Percentiles rank a stretch among this genome's conserved stretches.
Evolutionary conservation across 768 basidiomycete species (phyloP).

Genomic region (Boletus rubroflammeus): DNA sequence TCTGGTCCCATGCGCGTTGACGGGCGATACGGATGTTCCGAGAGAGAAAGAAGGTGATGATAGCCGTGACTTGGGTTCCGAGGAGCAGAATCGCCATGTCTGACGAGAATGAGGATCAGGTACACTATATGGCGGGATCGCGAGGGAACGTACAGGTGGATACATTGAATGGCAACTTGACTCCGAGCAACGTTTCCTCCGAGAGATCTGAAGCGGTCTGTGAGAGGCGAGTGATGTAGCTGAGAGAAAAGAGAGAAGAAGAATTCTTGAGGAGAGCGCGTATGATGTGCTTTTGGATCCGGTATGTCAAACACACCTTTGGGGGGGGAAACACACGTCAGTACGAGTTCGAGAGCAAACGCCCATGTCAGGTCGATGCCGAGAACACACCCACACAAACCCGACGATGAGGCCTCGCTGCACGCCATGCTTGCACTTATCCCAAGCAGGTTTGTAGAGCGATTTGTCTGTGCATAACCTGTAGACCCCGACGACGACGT

Average conservation of each 20-base stretch:
- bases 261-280: conserved; percentile 29
- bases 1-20: conserved; percentile 76
- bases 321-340: too few relatives aligned
- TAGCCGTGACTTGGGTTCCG: conserved; percentile 66
- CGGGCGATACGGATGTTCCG: conserved; percentile 80
- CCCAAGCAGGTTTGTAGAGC: conserved; percentile 74
- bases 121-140: background rate
- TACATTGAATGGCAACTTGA: conserved; percentile 60
- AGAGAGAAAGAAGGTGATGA: conserved; percentile 80
- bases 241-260: conserved; percentile 27
- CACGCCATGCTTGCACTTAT: conserved; percentile 79
- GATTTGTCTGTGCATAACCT: conserved; percentile 70
- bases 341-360: too few relatives aligned
- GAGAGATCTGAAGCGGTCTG: conserved; percentile 29
- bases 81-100: conserved; percentile 75
- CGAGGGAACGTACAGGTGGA: conserved; percentile 54
- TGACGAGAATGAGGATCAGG: conserved; percentile 26
- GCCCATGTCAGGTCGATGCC: background rate
- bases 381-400: conserved; percentile 55
- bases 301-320: conserved; percentile 70
- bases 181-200: conserved; percentile 60
- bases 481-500: conserved; percentile 82
- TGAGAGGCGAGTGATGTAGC: conserved; percentile 25
- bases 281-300: conserved; percentile 67
- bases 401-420: conserved; percentile 68